Conservation (phyloP, 2,329 filamentous ascomycete species). For the Aspergillus fumigatiaffinis region DNA sequence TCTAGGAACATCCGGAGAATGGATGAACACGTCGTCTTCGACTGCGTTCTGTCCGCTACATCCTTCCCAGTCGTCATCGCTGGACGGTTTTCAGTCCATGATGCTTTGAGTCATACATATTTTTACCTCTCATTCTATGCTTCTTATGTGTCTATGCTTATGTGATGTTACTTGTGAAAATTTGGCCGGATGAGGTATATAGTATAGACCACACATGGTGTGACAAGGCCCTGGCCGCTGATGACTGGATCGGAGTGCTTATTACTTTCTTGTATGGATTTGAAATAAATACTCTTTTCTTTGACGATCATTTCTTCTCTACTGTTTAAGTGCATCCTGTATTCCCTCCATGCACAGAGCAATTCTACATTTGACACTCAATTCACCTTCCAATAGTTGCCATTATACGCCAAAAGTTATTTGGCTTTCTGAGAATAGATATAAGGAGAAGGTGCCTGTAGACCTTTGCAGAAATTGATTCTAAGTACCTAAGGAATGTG, state of each 20-base stretch:
- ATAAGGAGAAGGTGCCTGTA: too few species aligned
- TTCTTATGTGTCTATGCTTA: not conserved
- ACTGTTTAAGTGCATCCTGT: not conserved
- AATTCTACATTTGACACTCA: not conserved
- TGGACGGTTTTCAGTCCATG: not conserved
- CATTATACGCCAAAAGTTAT: not conserved
- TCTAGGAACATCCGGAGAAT: not conserved
- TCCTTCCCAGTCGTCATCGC: not conserved
- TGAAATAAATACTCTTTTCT: not conserved
- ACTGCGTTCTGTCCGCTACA: constrained; percentile 5
- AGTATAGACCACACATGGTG: not conserved
- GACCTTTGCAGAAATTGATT: too few species aligned
- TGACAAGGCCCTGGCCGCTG: not conserved
- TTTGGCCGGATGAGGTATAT: not conserved
- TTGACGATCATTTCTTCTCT: not conserved
- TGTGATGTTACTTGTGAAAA: not conserved
- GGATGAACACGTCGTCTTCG: not conserved
- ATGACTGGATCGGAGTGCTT: not conserved
- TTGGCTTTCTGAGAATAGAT: too few species aligned
- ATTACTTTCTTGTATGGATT: not conserved
- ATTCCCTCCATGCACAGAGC: not conserved
- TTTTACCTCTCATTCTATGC: not conserved
- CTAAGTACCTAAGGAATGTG: not conserved
- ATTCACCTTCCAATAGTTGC: not conserved
- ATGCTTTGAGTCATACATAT: constrained; percentile 1